Evolutionary conservation across 192 early-diverging fungal species (phyloP), one percentile per base, ranked within the genome.

Genomic region (Allomyces macrogynus): DNA sequence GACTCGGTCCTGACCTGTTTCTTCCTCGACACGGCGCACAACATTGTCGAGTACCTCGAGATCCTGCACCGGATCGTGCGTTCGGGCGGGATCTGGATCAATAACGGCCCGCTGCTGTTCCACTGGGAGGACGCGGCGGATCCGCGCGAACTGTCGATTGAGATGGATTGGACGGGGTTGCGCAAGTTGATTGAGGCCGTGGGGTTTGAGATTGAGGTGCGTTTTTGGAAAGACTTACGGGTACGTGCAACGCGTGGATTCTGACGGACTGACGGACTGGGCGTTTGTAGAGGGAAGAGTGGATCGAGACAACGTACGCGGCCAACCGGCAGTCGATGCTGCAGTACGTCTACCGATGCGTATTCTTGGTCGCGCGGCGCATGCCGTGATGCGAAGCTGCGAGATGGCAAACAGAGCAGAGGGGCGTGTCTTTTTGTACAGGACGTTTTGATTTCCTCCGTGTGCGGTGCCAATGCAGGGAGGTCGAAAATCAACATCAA

Each of bases 1-100:
- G 91, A 97, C 71, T 85, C 82, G 12, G 76, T 97, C 4, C 89
- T 93, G 2, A 95, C 91, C 1, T 95, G 93, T 69, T 99, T 92
- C 78, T 99, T 99, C 73, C 87, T 99, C 61, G 95, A 99, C 67
- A 97, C 95, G 0, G 92, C 93, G 12, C 89, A 91, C 69, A 94
- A 97, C 66, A 83, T 91, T 26, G 68, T 94, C 27, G 82, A 87
- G 27, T 97, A 97, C 69, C 70, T 99, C 18, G 88, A 90, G 61
- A 80, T 85, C 1, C 87, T 99, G 67, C 78, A 85, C 72, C 72
- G 82, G 18, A 78, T 81, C 12, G 70, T 99, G 64, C 88, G 87
- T 70, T 78, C 81, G 10, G 84, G 83, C 24, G 89, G 86, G 2
- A 71, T 87, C 25, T 92, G 89, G 89, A 89, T 92, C 64, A 92